phyloP scores from a whole-genome alignment of 331 rosid genomes.

The Stylosanthes scabra region DNA sequence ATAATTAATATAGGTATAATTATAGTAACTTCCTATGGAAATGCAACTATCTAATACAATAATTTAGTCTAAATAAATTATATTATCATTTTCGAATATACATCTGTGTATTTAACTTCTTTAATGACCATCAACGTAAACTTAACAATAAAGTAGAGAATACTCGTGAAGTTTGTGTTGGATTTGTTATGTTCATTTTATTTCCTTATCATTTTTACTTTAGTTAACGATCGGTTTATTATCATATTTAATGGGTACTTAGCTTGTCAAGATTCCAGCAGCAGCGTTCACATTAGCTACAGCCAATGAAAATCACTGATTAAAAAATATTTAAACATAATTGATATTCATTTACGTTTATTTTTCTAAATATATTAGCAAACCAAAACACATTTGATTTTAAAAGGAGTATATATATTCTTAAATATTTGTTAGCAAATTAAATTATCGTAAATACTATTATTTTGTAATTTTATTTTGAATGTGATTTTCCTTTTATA shows the following conservation, averaged over 20 bases:
- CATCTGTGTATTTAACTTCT: neutral
- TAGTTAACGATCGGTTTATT: constrained; percentile 2
- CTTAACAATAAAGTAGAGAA: constrained; percentile 27
- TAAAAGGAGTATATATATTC: too few relatives aligned
- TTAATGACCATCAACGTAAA: neutral
- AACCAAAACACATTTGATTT: too few relatives aligned
- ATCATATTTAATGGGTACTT: neutral
- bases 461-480: too few relatives aligned
- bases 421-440: too few relatives aligned
- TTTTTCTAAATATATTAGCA: too few relatives aligned
- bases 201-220: neutral
- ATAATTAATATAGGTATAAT: neutral
- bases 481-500: too few relatives aligned
- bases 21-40: neutral
- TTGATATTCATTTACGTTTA: too few relatives aligned
- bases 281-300: constrained; percentile 37
- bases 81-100: constrained; percentile 22
- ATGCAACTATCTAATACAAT: neutral
- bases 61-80: neutral
- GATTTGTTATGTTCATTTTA: neutral
- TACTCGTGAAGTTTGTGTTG: neutral
- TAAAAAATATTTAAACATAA: too few relatives aligned
- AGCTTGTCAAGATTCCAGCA: constrained; percentile 29
- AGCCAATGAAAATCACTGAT: neutral
- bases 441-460: too few relatives aligned